A percentile compares a stretch with the other conserved stretches of the same genome.
phyloP scores from a whole-genome alignment of 2,329 filamentous ascomycete genomes.

The Macrophomina phaseolina region DNA sequence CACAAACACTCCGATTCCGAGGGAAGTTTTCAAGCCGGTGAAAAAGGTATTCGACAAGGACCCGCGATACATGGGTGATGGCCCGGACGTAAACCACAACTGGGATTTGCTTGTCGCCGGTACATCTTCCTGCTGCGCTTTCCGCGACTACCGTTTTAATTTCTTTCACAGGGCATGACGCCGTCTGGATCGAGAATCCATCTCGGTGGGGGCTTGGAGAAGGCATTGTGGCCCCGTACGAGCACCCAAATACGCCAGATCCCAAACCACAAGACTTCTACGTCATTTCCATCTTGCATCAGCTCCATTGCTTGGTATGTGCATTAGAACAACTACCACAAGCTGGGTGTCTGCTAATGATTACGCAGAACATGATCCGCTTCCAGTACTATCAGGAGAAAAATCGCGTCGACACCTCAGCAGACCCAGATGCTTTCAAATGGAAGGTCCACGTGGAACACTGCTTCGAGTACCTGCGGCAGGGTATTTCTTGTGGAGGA shows the following conservation, averaged over 20 bases:
- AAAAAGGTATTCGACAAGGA: neutral
- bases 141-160: too few species aligned
- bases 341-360: neutral
- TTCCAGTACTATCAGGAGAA: slow-evolving; percentile 14
- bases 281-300: slow-evolving; percentile 6
- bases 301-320: slow-evolving; percentile 2
- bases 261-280: slow-evolving; percentile 7
- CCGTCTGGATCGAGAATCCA: slow-evolving; percentile 1
- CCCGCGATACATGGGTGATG: neutral
- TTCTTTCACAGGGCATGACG: neutral
- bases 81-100: neutral
- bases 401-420: slow-evolving; percentile 4
- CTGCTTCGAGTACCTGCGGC: slow-evolving; percentile 11
- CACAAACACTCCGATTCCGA: slow-evolving; percentile 1
- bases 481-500: slow-evolving; percentile 7
- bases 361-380: neutral
- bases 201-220: neutral
- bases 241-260: slow-evolving; percentile 1
- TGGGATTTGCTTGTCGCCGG: slow-evolving; percentile 9
- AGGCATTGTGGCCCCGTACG: slow-evolving; percentile 1
- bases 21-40: neutral
- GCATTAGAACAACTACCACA: neutral
- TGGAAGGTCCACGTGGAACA: slow-evolving; percentile 15
- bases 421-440: slow-evolving; percentile 10
- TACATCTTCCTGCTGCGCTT: neutral